Percentiles rank a stretch among this genome's conserved stretches.
Evolutionary conservation across 768 basidiomycete species (phyloP).

Genomic region (Amanita rubescens): DNA sequence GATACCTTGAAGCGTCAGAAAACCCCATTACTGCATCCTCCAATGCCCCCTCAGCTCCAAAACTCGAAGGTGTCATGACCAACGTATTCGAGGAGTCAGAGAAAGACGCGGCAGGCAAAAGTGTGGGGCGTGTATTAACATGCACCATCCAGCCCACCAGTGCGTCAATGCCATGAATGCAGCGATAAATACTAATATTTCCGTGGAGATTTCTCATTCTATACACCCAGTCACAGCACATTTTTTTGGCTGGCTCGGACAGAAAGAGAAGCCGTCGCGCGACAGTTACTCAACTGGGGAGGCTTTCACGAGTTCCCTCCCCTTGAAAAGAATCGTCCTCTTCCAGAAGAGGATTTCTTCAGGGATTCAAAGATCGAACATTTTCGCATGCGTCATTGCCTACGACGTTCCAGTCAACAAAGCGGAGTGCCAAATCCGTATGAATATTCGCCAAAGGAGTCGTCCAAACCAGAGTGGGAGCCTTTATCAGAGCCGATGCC

Average conservation of each 20-base stretch:
- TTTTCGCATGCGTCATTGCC: slow-evolving; percentile 21
- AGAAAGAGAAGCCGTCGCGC: background rate
- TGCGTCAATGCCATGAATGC: background rate
- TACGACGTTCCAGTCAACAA: slow-evolving; percentile 18
- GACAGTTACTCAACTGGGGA: slow-evolving; percentile 26
- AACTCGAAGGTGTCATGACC: background rate
- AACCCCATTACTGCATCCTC: slow-evolving; percentile 6
- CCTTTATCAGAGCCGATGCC: slow-evolving; percentile 13
- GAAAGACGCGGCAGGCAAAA: background rate
- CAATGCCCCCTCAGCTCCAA: background rate
- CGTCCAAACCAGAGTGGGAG: slow-evolving; percentile 11
- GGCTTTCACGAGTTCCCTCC: slow-evolving; percentile 27
- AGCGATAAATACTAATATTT: background rate
- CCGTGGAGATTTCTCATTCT: background rate
- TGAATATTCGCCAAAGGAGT: slow-evolving; percentile 12
- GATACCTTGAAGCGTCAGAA: slow-evolving; percentile 13
- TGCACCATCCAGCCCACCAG: background rate
- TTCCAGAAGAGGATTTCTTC: slow-evolving; percentile 17
- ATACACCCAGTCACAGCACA: background rate
- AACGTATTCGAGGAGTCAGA: background rate
- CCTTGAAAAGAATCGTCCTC: slow-evolving; percentile 14
- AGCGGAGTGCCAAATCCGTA: slow-evolving; percentile 19
- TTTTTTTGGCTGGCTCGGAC: background rate
- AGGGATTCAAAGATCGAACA: slow-evolving; percentile 19
- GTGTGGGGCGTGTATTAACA: background rate